Base-by-base conservation (phyloP, 495 filamentous ascomycete genomes). In the Daldinia grandis region DNA sequence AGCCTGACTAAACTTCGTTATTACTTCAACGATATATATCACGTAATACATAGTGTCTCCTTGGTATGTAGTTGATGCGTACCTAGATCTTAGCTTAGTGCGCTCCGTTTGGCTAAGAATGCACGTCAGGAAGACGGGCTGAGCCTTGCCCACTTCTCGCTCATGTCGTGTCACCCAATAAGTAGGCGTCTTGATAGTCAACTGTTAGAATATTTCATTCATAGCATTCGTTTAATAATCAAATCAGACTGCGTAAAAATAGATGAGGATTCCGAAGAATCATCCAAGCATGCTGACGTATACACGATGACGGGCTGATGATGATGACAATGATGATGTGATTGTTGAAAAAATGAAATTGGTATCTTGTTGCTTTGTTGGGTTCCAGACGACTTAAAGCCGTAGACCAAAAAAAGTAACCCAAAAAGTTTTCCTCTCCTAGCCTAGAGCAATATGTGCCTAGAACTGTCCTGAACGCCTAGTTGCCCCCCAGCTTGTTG, bases 91-190 rank as follows among this genome's bases (percentile, higher is more conserved):
- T 66, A 64, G 53, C 50, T 58, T 9, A 50, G 21, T 38, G 61
- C 63, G 47, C 54, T 53, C 49, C 55, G 64, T 64, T 60, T 37
- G 30, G 50, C 53, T 31, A 28, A 5, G 5, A 51, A 64, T 72
- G 69, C 69, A 68, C 47, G 69, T 72, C 59, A 68, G 64, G 47
- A 49, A 56, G 47, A 42, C 60, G 37, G 69, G 55, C 69, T 64
- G 54, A 64, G 69, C 47, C 59, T 42, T 64, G 57, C 55, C 40
- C 35, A 24, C 15, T 21, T 60, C 24, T 54, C 47, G 17, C 56
- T 60, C 56, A 64, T 68, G 60, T 49, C 30, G 64, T 65, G 69
- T 64, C 35, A 68, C 63, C 19, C 42, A 33, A 19, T 24, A 42
- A 30, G 19, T 15, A 66, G 19, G 24, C 50, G 42, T 61, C 28